phyloP scores from a whole-genome alignment of 202 grass and related monocot species.

The Schoenoplectus triqueter region DNA sequence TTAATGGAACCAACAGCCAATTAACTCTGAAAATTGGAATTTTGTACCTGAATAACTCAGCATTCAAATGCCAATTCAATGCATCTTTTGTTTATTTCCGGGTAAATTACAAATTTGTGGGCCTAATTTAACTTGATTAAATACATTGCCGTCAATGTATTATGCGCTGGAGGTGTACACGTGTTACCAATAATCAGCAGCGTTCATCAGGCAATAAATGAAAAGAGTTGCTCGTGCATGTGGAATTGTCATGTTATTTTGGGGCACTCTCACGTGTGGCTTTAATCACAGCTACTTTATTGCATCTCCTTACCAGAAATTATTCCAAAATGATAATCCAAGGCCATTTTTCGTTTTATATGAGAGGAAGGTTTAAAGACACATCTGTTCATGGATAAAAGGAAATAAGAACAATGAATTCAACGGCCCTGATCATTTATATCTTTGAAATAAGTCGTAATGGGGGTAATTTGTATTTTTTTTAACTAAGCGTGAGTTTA shows the following conservation, averaged over 20 bases:
- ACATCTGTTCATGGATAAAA: neutral
- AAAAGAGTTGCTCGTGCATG: neutral
- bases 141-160: neutral
- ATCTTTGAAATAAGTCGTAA: too few relatives aligned
- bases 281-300: slow-evolving; percentile 8
- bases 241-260: slow-evolving; percentile 38
- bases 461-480: too few relatives aligned
- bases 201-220: neutral
- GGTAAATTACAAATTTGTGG: slow-evolving; percentile 1
- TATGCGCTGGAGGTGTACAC: slow-evolving; percentile 24
- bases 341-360: neutral
- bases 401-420: too few relatives aligned
- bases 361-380: neutral
- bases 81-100: neutral
- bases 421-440: too few relatives aligned
- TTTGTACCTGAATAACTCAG: slow-evolving; percentile 16
- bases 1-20: slow-evolving; percentile 28
- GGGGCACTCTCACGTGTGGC: slow-evolving; percentile 41
- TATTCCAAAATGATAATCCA: neutral
- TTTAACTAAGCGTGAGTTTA: too few relatives aligned
- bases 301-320: slow-evolving; percentile 1
- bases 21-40: slow-evolving; percentile 23
- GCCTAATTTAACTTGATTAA: slow-evolving; percentile 14
- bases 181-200: slow-evolving; percentile 19
- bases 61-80: neutral